Evolutionary conservation across 2,329 filamentous ascomycete species (phyloP).

Genomic region (Botrytis aclada): DNA sequence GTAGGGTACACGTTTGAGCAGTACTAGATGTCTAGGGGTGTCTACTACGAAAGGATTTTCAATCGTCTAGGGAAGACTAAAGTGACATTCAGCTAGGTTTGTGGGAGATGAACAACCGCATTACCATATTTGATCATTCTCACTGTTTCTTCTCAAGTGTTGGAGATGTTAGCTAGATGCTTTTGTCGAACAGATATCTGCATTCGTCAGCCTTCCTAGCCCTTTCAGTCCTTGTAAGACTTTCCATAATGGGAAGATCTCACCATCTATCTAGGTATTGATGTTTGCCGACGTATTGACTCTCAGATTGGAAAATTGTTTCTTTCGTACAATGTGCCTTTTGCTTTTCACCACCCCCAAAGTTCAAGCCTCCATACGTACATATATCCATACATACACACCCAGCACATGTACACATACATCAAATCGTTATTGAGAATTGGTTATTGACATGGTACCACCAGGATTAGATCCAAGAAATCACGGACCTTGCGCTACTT

Average conservation of each 20-base stretch:
- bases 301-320: background rate
- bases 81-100: background rate
- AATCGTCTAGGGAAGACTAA: background rate
- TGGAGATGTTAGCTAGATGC: background rate
- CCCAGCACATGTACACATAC: background rate
- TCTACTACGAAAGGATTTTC: background rate
- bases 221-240: background rate
- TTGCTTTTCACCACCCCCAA: background rate
- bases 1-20: background rate
- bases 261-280: background rate
- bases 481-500: conserved; percentile 21
- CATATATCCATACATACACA: background rate
- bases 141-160: background rate
- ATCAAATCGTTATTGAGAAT: background rate
- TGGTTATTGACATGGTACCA: background rate
- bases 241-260: background rate
- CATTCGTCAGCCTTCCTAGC: background rate
- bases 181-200: background rate
- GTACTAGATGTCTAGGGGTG: background rate
- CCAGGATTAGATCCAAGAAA: background rate
- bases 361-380: background rate
- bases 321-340: background rate
- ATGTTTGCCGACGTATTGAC: background rate
- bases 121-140: background rate
- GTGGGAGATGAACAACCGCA: background rate